Conservation (phyloP, 179 eudicot genomes). For the Patellifolia procumbens region DNA sequence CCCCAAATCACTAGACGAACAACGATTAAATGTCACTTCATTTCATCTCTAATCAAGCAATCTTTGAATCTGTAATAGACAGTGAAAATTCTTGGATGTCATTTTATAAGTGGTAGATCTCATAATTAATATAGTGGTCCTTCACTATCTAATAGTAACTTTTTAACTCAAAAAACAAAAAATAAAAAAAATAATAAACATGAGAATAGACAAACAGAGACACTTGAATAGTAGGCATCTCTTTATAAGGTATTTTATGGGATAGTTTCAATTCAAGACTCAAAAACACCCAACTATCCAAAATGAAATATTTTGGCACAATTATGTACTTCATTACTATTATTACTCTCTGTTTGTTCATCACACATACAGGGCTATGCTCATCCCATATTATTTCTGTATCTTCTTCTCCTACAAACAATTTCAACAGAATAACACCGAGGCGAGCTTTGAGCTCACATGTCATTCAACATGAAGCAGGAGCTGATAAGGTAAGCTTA, state of each 20-base stretch:
- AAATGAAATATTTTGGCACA: conserved; percentile 32
- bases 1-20: not conserved
- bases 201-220: not conserved
- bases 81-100: not conserved
- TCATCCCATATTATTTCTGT: conserved; percentile 7
- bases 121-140: conserved; percentile 9
- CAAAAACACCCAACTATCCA: conserved; percentile 18
- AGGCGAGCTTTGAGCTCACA: conserved; percentile 29
- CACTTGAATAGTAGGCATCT: conserved; percentile 14
- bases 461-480: conserved; percentile 8
- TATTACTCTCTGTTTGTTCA: conserved; percentile 22
- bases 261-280: conserved; percentile 8
- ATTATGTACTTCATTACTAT: conserved; percentile 20
- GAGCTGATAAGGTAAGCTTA: conserved; percentile 27
- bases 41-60: not conserved
- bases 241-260: conserved; percentile 19
- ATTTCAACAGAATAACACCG: conserved; percentile 6
- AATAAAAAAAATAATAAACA: not conserved
- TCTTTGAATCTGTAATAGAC: not conserved
- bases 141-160: conserved; percentile 6
- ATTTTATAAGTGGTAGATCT: not conserved
- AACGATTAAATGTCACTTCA: not conserved
- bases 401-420: conserved; percentile 10
- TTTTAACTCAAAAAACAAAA: not conserved
- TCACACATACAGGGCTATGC: conserved; percentile 11